phyloP scores from a whole-genome alignment of 306 rosid genomes.

The Myrica gale region DNA sequence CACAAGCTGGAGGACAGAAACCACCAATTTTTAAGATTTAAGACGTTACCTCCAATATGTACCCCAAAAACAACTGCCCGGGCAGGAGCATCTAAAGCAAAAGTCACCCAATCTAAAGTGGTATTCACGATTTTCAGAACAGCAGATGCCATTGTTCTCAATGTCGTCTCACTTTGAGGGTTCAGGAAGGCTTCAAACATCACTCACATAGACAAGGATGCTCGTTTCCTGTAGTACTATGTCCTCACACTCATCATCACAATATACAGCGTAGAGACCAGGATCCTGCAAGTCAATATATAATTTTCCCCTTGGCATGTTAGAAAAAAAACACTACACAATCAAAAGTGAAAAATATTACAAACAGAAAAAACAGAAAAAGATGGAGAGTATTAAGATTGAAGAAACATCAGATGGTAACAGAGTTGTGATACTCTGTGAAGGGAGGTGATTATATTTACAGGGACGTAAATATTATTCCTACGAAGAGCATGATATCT shows the following conservation, averaged over 20 bases:
- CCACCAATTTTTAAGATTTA: not conserved
- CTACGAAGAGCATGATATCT: no score
- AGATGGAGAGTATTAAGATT: not conserved
- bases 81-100: slow-evolving; percentile 72
- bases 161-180: slow-evolving; percentile 23
- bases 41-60: slow-evolving; percentile 69
- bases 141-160: slow-evolving; percentile 48
- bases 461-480: no score
- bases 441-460: no score
- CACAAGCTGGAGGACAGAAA: not conserved
- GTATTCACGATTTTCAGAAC: slow-evolving; percentile 50
- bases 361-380: not conserved
- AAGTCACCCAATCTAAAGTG: slow-evolving; percentile 57
- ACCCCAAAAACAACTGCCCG: slow-evolving; percentile 88
- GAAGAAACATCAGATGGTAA: not conserved
- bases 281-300: slow-evolving; percentile 27
- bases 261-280: not conserved
- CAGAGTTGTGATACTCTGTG: no score
- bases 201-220: slow-evolving; percentile 25
- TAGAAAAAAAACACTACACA: not conserved
- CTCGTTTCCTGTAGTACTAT: slow-evolving; percentile 2
- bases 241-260: slow-evolving; percentile 14
- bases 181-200: slow-evolving; percentile 31
- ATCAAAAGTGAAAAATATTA: slow-evolving; percentile 1
- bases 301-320: not conserved